Percentiles rank a stretch among this genome's conserved stretches.
These are phyloP conservation scores for Apiospora koreana DNA, from an alignment of 2,329 filamentous ascomycete species.

Conservation along the genomic window DNA sequence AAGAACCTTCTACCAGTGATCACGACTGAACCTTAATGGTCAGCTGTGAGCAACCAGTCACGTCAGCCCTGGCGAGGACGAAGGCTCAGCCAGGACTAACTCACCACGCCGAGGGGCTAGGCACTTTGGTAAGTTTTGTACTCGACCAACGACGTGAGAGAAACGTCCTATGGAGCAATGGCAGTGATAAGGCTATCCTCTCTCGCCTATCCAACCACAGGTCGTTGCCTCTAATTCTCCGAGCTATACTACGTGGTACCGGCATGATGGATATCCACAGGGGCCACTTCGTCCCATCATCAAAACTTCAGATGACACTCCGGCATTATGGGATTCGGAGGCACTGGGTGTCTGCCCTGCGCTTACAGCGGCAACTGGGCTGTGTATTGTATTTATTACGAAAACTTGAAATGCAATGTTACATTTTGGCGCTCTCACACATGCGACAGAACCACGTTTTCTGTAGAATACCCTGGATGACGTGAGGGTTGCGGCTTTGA, in stretches of 20 bases:
- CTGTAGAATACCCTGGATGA: not conserved
- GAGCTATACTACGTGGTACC: not conserved
- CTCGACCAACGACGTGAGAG: slow-evolving; percentile 3
- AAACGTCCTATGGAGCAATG: not conserved
- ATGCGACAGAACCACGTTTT: not conserved
- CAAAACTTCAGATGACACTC: not conserved
- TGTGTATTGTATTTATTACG: not conserved
- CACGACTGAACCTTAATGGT: slow-evolving; percentile 2
- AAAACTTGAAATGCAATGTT: not conserved
- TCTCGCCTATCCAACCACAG: not conserved
- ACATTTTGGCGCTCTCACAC: not conserved
- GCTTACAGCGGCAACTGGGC: not conserved
- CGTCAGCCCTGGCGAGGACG: not conserved
- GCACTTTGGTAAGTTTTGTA: not conserved
- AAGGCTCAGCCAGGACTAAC: not conserved
- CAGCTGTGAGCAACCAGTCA: not conserved
- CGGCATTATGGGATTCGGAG: not conserved
- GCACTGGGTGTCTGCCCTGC: not conserved
- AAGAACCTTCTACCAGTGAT: not conserved
- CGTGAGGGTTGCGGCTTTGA: not conserved
- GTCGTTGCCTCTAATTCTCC: not conserved
- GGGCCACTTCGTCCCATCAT: slow-evolving; percentile 1
- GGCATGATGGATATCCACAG: not conserved
- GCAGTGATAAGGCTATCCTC: not conserved
- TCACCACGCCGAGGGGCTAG: not conserved